Evolutionary conservation across 202 grass and related monocot species (phyloP), one percentile per base, ranked within the genome.

Genomic region (Alloteropsis angusta): DNA sequence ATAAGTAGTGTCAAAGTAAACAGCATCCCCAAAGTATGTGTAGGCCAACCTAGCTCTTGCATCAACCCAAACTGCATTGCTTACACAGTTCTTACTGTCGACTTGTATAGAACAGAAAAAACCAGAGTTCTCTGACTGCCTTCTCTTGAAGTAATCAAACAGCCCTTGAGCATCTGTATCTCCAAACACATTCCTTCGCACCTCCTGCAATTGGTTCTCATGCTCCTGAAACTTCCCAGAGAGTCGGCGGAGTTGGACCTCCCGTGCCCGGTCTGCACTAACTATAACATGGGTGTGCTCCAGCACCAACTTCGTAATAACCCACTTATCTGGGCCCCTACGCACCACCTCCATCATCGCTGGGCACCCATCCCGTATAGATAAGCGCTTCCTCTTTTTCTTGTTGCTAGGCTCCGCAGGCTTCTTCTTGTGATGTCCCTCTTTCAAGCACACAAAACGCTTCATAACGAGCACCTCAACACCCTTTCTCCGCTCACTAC

Each of bases 401-500:
- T 89, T 90, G 52, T 65, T 72, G 34, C 15, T 80, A 41, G 84
- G 71, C 4, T 91, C 87, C 39, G 44, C 37, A 28, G 68, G 75
- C 78, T 98, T 94, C 77, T 98, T 94, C 72, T 90, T 98, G 71
- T 98, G 92, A 76, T 98, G 95, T 15, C 95, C 95, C 82, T 98
- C 95, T 82, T 98, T 98, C 65, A 98, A 59, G 80, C 95, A 98
- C 56, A 98, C 95, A 85, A 98, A 98, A 52, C 95, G 87, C 81
- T 94, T 98, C 92, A 92, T 98, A 53, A 94, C 85, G 3, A 98
- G 83, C 39, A 94, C 85, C 61, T 98, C 95, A 1, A 85, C 14
- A 34, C 92, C 95, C 76, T 98, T 98, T 56, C 95, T 80, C 18
- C 85, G 55, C 78, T 98, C 92, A 39, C 83, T 92, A 19, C 91